phyloP scores from a whole-genome alignment of 2,329 filamentous ascomycete species.

The Pyrenochaeta sp. region DNA sequence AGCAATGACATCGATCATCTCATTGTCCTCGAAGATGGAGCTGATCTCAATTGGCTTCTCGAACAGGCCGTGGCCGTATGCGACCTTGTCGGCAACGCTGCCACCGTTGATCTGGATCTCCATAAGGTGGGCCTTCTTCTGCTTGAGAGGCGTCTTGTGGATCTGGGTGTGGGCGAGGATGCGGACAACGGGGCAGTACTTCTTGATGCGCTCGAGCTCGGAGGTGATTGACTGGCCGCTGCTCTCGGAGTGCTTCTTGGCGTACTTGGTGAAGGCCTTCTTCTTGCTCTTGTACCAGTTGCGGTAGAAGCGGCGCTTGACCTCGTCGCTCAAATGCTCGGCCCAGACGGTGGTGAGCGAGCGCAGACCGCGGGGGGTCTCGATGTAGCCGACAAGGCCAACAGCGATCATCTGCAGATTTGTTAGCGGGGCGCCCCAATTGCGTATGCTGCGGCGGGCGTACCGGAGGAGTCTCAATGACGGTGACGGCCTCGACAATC shows the following conservation, averaged over 20 bases:
- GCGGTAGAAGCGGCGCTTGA: slow-evolving; percentile 99
- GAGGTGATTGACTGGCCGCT: slow-evolving; percentile 89
- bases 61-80: slow-evolving; percentile 93
- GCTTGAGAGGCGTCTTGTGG: slow-evolving; percentile 98
- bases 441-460: slow-evolving; percentile 67
- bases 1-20: slow-evolving; percentile 99
- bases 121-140: slow-evolving; percentile 99
- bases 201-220: slow-evolving; percentile 99
- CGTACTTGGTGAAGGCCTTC: slow-evolving; percentile 99
- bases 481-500: slow-evolving; percentile 53
- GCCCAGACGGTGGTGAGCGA: slow-evolving; percentile 99
- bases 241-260: slow-evolving; percentile 99
- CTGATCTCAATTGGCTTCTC: slow-evolving; percentile 97
- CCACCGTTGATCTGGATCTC: slow-evolving; percentile 99
- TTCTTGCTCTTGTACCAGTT: slow-evolving; percentile 99
- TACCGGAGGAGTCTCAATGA: slow-evolving; percentile 67
- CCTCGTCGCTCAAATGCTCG: slow-evolving; percentile 97
- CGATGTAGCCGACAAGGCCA: slow-evolving; percentile 99
- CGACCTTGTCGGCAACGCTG: slow-evolving; percentile 93
- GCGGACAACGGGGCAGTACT: slow-evolving; percentile 99
- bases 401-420: slow-evolving; percentile 92
- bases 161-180: slow-evolving; percentile 99
- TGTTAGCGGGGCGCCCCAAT: slow-evolving; percentile 30
- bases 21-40: slow-evolving; percentile 97
- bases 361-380: slow-evolving; percentile 98